A percentile compares a stretch with the other conserved stretches of the same genome.
Conservation (phyloP, 495 filamentous ascomycete genomes). For the Polyplosphaeria fusca region DNA sequence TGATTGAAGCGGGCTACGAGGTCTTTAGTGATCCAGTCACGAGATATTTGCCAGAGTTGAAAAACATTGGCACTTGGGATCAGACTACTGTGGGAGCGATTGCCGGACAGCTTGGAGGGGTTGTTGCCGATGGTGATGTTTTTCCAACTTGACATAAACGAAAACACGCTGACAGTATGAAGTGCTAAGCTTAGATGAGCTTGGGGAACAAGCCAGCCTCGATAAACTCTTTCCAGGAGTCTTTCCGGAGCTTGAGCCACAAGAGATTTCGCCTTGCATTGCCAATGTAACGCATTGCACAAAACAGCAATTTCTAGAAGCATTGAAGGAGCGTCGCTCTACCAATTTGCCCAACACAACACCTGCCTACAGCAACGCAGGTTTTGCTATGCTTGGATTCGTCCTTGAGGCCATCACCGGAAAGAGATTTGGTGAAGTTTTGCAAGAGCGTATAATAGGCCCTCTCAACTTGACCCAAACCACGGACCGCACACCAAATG, state of each 20-base stretch:
- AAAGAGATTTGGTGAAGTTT: constrained; percentile 34
- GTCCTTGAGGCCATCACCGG: constrained; percentile 21
- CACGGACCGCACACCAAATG: constrained; percentile 39
- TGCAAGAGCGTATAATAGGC: constrained; percentile 45
- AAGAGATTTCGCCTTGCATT: background rate
- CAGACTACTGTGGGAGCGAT: constrained; percentile 47
- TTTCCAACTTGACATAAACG: constrained; percentile 21
- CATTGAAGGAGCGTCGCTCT: background rate
- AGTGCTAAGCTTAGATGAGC: background rate
- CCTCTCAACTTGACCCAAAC: constrained; percentile 47
- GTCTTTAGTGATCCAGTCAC: constrained; percentile 48
- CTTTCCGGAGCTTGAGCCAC: background rate
- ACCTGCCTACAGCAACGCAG: constrained; percentile 23
- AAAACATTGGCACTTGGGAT: constrained; percentile 15
- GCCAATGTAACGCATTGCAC: background rate
- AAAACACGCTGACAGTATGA: background rate
- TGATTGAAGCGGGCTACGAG: constrained; percentile 45
- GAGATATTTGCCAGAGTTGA: constrained; percentile 56
- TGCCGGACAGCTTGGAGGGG: constrained; percentile 44
- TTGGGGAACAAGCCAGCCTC: too few species aligned
- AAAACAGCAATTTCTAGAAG: background rate
- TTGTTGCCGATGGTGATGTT: constrained; percentile 36
- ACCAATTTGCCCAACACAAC: constrained; percentile 11
- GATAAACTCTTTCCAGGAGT: too few species aligned
- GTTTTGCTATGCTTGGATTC: constrained; percentile 22